Conservation (phyloP, 2,329 filamentous ascomycete species). For the Fusarium keratoplasticum region DNA sequence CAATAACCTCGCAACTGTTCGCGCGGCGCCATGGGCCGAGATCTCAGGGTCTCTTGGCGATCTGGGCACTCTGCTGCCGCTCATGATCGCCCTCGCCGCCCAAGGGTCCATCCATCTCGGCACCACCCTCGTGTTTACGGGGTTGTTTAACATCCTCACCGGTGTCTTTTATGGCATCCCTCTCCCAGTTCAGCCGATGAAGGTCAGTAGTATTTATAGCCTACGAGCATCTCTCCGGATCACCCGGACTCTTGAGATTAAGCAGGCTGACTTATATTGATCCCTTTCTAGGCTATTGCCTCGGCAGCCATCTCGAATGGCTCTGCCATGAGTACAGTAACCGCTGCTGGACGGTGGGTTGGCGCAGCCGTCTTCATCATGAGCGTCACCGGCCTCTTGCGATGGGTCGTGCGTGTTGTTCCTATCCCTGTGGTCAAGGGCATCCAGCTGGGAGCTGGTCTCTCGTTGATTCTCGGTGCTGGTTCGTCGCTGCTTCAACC, state of each 20-base stretch:
- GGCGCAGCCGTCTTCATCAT: constrained; percentile 79
- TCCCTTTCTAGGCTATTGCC: constrained; percentile 75
- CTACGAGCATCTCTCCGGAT: background rate
- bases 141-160: constrained; percentile 86
- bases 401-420: constrained; percentile 77
- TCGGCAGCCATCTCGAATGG: constrained; percentile 83
- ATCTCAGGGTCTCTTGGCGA: constrained; percentile 90
- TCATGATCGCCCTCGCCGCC: constrained; percentile 86
- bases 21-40: constrained; percentile 69
- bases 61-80: constrained; percentile 87
- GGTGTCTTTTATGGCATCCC: constrained; percentile 88
- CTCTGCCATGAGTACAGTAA: constrained; percentile 67
- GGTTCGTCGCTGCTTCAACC: constrained; percentile 75
- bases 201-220: constrained; percentile 54
- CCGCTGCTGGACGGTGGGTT: constrained; percentile 82
- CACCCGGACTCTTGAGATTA: background rate
- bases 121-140: constrained; percentile 88
- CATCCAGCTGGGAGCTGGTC: constrained; percentile 91
- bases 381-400: constrained; percentile 82
- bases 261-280: background rate
- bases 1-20: constrained; percentile 63
- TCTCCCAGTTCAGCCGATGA: constrained; percentile 90
- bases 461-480: constrained; percentile 84
- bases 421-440: constrained; percentile 92
- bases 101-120: constrained; percentile 84